A percentile compares a stretch with the other conserved stretches of the same genome.
phyloP scores from a whole-genome alignment of 495 filamentous ascomycete species.

The Letharia lupina region DNA sequence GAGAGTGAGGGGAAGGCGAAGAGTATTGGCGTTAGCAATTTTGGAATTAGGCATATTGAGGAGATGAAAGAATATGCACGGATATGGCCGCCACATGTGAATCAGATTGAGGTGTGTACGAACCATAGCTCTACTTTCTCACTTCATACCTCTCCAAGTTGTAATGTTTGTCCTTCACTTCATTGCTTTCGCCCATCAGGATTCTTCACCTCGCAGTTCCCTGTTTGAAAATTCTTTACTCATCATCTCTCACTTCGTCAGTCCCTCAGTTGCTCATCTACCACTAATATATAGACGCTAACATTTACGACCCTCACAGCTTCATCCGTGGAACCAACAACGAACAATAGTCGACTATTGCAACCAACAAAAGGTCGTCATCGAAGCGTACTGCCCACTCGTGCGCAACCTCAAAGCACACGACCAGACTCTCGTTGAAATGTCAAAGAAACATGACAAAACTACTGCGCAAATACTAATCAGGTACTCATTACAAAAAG shows the following conservation, averaged over 20 bases:
- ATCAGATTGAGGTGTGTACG: constrained; percentile 54
- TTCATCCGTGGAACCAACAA: constrained; percentile 63
- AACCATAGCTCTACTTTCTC: neutral
- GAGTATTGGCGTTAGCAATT: constrained; percentile 66
- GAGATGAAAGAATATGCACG: constrained; percentile 54
- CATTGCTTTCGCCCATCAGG: neutral
- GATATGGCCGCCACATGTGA: constrained; percentile 57
- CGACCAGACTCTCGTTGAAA: constrained; percentile 43
- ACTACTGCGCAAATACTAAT: constrained; percentile 47
- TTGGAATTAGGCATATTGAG: constrained; percentile 52
- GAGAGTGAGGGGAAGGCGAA: constrained; percentile 48
- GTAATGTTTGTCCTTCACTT: neutral
- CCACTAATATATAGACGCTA: neutral
- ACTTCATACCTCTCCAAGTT: neutral
- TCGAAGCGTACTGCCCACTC: constrained; percentile 60
- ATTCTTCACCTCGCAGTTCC: neutral
- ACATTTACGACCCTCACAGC: constrained; percentile 29
- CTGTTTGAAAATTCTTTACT: neutral
- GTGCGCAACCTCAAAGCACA: constrained; percentile 54
- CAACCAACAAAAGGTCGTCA: constrained; percentile 49
- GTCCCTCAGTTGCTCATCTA: neutral
- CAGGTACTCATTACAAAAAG: constrained; percentile 55
- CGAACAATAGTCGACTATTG: constrained; percentile 53
- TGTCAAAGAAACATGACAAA: constrained; percentile 47
- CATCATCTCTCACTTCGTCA: neutral